Evolutionary conservation across 345 rosid genomes (phyloP).

Genomic region (Alliaria petiolata): DNA sequence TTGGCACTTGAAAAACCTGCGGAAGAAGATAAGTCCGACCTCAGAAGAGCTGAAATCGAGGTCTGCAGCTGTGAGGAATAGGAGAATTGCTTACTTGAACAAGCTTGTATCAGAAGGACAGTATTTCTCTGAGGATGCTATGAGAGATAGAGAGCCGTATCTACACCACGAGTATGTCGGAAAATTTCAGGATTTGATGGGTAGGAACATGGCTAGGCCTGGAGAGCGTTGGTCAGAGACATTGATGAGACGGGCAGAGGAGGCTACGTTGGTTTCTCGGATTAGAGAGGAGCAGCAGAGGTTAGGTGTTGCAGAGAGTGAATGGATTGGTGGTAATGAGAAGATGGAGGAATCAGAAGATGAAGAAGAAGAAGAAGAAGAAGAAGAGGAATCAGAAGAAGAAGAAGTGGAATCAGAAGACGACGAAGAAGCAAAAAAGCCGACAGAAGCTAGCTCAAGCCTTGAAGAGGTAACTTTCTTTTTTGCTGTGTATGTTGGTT

Average conservation of each 20-base stretch:
- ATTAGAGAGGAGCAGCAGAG: conserved; percentile 89
- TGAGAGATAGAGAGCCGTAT: conserved; percentile 97
- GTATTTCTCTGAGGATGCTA: conserved; percentile 90
- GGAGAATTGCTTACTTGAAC: conserved; percentile 74
- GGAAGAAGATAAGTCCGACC: conserved; percentile 65
- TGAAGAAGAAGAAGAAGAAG: conserved; percentile 35
- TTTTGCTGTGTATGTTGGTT: background rate
- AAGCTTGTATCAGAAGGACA: conserved; percentile 61
- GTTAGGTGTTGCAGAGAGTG: conserved; percentile 75
- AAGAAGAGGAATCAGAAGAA: conserved; percentile 34
- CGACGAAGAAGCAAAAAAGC: conserved; percentile 3
- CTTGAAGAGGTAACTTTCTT: conserved; percentile 20
- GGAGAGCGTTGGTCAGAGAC: conserved; percentile 98
- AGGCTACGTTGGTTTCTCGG: conserved; percentile 66
- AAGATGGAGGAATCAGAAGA: conserved; percentile 52
- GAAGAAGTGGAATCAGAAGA: conserved; percentile 35
- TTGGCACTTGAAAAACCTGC: conserved; percentile 75
- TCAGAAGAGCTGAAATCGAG: conserved; percentile 57
- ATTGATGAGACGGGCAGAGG: conserved; percentile 80
- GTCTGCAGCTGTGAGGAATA: conserved; percentile 70
- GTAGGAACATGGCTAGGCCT: conserved; percentile 83
- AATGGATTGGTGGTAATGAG: conserved; percentile 79
- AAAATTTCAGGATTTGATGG: conserved; percentile 77
- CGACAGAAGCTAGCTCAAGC: conserved; percentile 18
- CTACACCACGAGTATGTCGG: conserved; percentile 94